Evolutionary conservation across 1,284 basidiomycete genomes (phyloP).

Genomic region (Trichosporon ovoides): DNA sequence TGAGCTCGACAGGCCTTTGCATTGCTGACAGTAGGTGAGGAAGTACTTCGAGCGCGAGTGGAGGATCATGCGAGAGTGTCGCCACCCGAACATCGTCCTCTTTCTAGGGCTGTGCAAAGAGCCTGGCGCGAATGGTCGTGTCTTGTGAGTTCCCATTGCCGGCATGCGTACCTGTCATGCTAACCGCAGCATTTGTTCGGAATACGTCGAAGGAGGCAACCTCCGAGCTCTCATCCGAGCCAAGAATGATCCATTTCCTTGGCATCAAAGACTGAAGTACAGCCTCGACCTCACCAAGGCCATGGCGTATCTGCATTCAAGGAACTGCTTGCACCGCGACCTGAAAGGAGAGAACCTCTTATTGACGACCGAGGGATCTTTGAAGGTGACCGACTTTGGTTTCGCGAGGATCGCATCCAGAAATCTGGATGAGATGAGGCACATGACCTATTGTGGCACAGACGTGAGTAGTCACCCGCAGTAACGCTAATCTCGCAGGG

Average conservation of each 20-base stretch:
- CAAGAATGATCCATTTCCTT: conserved; percentile 65
- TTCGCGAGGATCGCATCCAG: conserved; percentile 76
- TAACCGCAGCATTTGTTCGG: conserved; percentile 63
- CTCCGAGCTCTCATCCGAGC: conserved; percentile 78
- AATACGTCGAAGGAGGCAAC: conserved; percentile 70
- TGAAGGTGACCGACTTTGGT: conserved; percentile 96
- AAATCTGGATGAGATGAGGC: conserved; percentile 81
- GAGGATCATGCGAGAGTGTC: conserved; percentile 82
- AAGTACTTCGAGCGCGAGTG: conserved; percentile 99
- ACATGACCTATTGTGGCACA: conserved; percentile 93
- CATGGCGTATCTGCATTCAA: conserved; percentile 92
- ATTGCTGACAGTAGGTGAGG: conserved; percentile 53
- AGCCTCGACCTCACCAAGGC: conserved; percentile 90
- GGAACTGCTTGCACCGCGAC: conserved; percentile 64
- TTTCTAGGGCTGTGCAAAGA: conserved; percentile 89
- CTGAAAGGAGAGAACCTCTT: conserved; percentile 97
- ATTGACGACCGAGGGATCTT: conserved; percentile 81
- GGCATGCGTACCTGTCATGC: background rate
- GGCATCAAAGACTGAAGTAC: conserved; percentile 86
- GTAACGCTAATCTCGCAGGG: conserved; percentile 24
- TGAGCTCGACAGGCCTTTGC: conserved; percentile 18
- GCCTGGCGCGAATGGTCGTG: conserved; percentile 71
- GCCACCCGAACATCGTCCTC: conserved; percentile 89
- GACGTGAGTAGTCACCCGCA: conserved; percentile 59
- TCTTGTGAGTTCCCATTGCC: conserved; percentile 52